phyloP scores from a whole-genome alignment of 768 basidiomycete genomes.

The Holtermannia corniformis region DNA sequence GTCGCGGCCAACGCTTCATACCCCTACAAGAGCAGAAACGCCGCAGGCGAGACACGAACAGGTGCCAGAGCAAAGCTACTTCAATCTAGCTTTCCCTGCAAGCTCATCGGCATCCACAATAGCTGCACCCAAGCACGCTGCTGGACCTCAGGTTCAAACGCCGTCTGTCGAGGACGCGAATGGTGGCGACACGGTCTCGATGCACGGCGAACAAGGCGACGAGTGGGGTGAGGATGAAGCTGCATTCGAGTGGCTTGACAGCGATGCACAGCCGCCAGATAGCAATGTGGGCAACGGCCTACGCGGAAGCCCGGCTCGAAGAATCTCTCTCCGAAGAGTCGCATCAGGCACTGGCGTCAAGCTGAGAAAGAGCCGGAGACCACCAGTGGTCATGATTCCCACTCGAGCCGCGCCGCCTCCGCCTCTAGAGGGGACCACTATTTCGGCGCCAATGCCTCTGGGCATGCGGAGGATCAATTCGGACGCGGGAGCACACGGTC shows the following conservation, averaged over 20 bases:
- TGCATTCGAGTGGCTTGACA: constrained; percentile 35
- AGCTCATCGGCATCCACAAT: not conserved
- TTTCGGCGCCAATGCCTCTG: not conserved
- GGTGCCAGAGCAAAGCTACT: not conserved
- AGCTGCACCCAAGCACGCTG: too few relatives aligned
- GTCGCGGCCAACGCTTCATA: not conserved
- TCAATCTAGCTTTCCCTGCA: not conserved
- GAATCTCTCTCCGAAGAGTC: not conserved
- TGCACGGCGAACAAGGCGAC: constrained; percentile 32
- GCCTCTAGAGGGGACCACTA: not conserved
- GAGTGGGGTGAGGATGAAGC: constrained; percentile 38
- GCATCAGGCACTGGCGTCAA: not conserved
- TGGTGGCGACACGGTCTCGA: constrained; percentile 6
- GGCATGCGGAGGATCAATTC: not conserved
- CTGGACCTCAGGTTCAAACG: not conserved
- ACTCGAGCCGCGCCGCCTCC: not conserved
- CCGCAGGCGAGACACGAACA: too few relatives aligned
- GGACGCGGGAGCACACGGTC: too few relatives aligned
- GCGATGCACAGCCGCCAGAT: constrained; percentile 5
- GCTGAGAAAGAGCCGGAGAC: not conserved
- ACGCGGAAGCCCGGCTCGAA: not conserved
- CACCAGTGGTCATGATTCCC: not conserved
- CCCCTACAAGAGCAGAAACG: not conserved
- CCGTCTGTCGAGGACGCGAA: not conserved
- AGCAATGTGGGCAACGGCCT: not conserved